Percentiles rank a stretch among this genome's conserved stretches.
Conservation (phyloP, 2,329 filamentous ascomycete genomes). For the Didymella pinodella region DNA sequence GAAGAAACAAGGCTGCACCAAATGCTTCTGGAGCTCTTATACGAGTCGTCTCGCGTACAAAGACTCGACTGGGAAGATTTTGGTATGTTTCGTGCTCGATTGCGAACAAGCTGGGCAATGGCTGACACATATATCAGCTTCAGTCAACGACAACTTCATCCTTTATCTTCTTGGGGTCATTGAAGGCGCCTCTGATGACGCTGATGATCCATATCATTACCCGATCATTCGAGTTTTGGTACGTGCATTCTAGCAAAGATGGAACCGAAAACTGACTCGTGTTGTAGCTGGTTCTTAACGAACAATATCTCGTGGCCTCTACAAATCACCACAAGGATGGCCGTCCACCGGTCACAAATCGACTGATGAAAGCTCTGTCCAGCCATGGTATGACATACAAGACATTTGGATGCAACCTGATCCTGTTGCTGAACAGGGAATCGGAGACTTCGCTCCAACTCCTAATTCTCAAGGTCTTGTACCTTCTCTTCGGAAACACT, state of each 20-base stretch:
- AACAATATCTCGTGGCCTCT: conserved; percentile 92
- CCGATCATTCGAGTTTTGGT: conserved; percentile 92
- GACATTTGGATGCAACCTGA: conserved; percentile 97
- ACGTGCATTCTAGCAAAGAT: conserved; percentile 49
- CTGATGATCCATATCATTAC: conserved; percentile 93
- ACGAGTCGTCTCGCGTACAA: conserved; percentile 96
- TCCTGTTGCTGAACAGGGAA: conserved; percentile 92
- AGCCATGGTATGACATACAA: conserved; percentile 81
- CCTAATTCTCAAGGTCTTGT: conserved; percentile 94
- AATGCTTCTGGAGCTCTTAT: conserved; percentile 84
- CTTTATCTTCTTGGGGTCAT: conserved; percentile 85
- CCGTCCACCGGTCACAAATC: conserved; percentile 76
- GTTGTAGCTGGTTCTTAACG: conserved; percentile 85
- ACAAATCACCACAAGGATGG: conserved; percentile 48
- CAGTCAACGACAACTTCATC: conserved; percentile 79
- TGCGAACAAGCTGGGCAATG: background rate
- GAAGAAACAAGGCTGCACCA: conserved; percentile 77
- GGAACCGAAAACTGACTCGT: conserved; percentile 8
- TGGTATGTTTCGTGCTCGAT: conserved; percentile 59
- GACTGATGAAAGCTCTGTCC: conserved; percentile 90
- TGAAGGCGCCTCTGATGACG: conserved; percentile 85
- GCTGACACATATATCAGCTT: conserved; percentile 51
- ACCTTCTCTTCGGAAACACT: conserved; percentile 91
- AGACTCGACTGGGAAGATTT: conserved; percentile 79
- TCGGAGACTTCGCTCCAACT: conserved; percentile 91